Conservation (phyloP, 2,329 filamentous ascomycete species). For the Aspergillus fischeri region DNA sequence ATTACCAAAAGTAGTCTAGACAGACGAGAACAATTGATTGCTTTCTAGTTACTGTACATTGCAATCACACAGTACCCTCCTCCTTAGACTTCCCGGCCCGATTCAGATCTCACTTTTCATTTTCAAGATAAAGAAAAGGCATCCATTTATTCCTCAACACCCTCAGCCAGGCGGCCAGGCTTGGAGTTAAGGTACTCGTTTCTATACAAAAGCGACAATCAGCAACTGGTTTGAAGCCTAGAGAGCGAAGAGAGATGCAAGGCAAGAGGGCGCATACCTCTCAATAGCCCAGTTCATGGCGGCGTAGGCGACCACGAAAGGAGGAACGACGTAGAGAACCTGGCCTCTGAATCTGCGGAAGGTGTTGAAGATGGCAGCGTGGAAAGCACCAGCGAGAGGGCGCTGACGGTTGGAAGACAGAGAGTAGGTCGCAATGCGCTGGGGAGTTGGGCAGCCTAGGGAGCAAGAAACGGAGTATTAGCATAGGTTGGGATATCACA, state of each 20-base stretch:
- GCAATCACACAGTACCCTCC: slow-evolving; percentile 27
- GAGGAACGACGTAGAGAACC: slow-evolving; percentile 83
- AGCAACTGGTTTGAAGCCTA: background rate
- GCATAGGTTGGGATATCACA: background rate
- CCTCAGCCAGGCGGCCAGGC: slow-evolving; percentile 38
- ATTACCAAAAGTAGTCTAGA: background rate
- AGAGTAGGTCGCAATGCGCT: slow-evolving; percentile 65
- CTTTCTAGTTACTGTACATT: slow-evolving; percentile 44
- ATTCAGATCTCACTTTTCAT: background rate
- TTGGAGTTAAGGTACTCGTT: slow-evolving; percentile 51
- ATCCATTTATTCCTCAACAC: slow-evolving; percentile 30
- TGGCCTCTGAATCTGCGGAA: slow-evolving; percentile 82
- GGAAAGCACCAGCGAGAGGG: slow-evolving; percentile 70
- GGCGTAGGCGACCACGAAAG: slow-evolving; percentile 73
- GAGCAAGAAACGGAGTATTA: background rate
- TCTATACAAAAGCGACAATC: slow-evolving; percentile 23
- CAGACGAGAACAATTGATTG: slow-evolving; percentile 16
- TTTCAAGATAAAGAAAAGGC: slow-evolving; percentile 3
- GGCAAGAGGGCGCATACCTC: slow-evolving; percentile 57
- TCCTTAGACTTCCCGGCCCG: slow-evolving; percentile 6
- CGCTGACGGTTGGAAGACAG: slow-evolving; percentile 85
- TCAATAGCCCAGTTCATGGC: slow-evolving; percentile 87
- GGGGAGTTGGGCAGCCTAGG: slow-evolving; percentile 39
- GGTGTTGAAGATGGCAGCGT: slow-evolving; percentile 92
- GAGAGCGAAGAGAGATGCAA: background rate